phyloP scores from a whole-genome alignment of 495 filamentous ascomycete genomes.

The Endocarpon pusillum region DNA sequence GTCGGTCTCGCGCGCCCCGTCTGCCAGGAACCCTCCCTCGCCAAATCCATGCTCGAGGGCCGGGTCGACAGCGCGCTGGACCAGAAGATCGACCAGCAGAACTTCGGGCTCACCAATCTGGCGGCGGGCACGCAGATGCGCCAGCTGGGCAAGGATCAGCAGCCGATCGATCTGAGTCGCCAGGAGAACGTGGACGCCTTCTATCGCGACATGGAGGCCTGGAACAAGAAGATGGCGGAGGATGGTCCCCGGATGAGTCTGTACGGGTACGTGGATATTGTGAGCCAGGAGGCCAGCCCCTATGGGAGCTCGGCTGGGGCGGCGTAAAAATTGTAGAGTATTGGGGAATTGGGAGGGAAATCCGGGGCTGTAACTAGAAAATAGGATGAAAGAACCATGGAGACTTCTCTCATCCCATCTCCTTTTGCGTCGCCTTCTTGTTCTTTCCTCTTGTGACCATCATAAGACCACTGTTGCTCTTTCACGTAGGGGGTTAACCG shows the following conservation, averaged over 20 bases:
- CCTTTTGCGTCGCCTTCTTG: too few species aligned
- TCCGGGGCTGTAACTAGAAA: too few species aligned
- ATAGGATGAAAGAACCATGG: too few species aligned
- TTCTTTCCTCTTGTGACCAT: too few species aligned
- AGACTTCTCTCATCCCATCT: too few species aligned
- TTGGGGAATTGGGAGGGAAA: too few species aligned
- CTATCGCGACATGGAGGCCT: slow-evolving; percentile 22
- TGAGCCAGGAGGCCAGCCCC: background rate
- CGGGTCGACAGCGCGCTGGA: slow-evolving; percentile 29
- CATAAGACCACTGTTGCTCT: too few species aligned
- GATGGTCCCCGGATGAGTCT: slow-evolving; percentile 15
- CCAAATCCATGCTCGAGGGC: slow-evolving; percentile 29
- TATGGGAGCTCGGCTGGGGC: too few species aligned
- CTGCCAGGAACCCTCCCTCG: slow-evolving; percentile 32
- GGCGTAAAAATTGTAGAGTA: too few species aligned
- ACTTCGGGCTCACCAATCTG: slow-evolving; percentile 28
- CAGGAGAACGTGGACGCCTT: slow-evolving; percentile 25
- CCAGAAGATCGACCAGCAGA: slow-evolving; percentile 24
- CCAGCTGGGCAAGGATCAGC: slow-evolving; percentile 33
- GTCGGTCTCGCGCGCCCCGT: slow-evolving; percentile 37
- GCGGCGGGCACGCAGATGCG: slow-evolving; percentile 32
- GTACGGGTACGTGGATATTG: slow-evolving; percentile 24
- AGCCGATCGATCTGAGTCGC: slow-evolving; percentile 33
- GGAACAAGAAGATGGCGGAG: slow-evolving; percentile 17
- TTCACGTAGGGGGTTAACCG: too few species aligned